Evolutionary conservation across 108 stramenopile species (phyloP), one percentile per base, ranked within the genome.

Genomic region (Stephanodiscus triporus): DNA sequence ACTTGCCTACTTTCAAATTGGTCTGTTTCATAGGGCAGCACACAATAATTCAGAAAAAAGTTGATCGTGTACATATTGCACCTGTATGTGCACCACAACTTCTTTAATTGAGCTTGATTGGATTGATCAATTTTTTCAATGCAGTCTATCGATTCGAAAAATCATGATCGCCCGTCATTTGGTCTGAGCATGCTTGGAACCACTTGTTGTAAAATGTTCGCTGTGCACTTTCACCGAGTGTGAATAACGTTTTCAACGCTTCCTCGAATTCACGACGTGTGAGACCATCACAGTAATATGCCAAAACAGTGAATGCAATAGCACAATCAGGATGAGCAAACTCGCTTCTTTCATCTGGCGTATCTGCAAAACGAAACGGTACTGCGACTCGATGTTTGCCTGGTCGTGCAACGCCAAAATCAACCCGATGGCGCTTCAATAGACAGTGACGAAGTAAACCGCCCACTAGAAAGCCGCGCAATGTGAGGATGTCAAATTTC

Each of bases 201-300:
- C 86, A 87, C n/a, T n/a, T 36, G 23, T 63, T 63, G 77, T 84
- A 87, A 58, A 65, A 65, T 13, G 68, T 64, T 1, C 34, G 71
- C 23, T 82, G 69, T 3, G 80, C 76, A 55, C 68, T 73, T 2
- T 36, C 40, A 9, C 83, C 86, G n/a, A 82, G 62, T 1, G 13
- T 54, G 2, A 79, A 19, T 17, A 87, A 60, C 7, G 4, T 40
- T 40, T 63, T 49, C 14, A 87, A 64, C 13, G 80, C 72, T 71
- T 66, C n/a, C 29, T 59, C 74, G 6, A 82, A 6, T 30, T 87
- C 69, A 16, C 38, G 32, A 9, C n/a, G 30, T 4, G 75, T 53
- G 17, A 87, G 67, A n/a, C 87, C 84, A 63, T 76, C 75, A 48
- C 77, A 40, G 51, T 83, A 87, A 56, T 87, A 87, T 2, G 87